A percentile compares a stretch with the other conserved stretches of the same genome.
Conservation (phyloP, 2,329 filamentous ascomycete species). For the Phaeosphaeriaceae sp. region DNA sequence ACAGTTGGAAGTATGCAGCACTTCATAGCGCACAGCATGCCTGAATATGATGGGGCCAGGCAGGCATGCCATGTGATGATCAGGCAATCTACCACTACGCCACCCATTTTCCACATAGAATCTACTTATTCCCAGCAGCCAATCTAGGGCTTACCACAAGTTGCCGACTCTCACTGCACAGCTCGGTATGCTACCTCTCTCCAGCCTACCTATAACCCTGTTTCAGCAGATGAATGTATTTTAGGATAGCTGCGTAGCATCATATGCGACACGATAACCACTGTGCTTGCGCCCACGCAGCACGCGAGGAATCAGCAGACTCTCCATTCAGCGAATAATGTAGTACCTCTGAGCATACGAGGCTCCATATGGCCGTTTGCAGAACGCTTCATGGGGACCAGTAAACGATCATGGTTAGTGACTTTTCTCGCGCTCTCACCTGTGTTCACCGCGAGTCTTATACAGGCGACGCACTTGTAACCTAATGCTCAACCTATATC, state of each 20-base stretch:
- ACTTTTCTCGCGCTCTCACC: slow-evolving; percentile 14
- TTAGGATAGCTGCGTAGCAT: slow-evolving; percentile 31
- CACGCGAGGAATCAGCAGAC: slow-evolving; percentile 35
- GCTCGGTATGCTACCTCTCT: slow-evolving; percentile 13
- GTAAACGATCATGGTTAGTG: slow-evolving; percentile 24
- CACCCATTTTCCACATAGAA: slow-evolving; percentile 1
- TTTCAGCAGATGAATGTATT: slow-evolving; percentile 31
- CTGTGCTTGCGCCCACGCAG: slow-evolving; percentile 38
- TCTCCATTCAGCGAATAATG: slow-evolving; percentile 32
- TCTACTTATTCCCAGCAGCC: no score
- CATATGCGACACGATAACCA: slow-evolving; percentile 37
- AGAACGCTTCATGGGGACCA: slow-evolving; percentile 17
- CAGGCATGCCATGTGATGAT: slow-evolving; percentile 28
- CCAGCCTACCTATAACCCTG: slow-evolving; percentile 21
- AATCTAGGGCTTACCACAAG: background rate
- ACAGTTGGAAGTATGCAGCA: slow-evolving; percentile 20
- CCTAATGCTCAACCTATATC: slow-evolving; percentile 4
- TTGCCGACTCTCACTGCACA: slow-evolving; percentile 6
- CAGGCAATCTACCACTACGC: slow-evolving; percentile 14
- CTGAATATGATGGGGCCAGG: slow-evolving; percentile 29
- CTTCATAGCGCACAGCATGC: slow-evolving; percentile 35
- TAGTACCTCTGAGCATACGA: slow-evolving; percentile 30
- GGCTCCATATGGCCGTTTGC: slow-evolving; percentile 27
- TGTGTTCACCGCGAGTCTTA: slow-evolving; percentile 19
- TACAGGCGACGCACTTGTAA: slow-evolving; percentile 15